Evolutionary conservation across 2,329 filamentous ascomycete species (phyloP), one percentile per base, ranked within the genome.

Genomic region (Raffaelea ambrosiae): DNA sequence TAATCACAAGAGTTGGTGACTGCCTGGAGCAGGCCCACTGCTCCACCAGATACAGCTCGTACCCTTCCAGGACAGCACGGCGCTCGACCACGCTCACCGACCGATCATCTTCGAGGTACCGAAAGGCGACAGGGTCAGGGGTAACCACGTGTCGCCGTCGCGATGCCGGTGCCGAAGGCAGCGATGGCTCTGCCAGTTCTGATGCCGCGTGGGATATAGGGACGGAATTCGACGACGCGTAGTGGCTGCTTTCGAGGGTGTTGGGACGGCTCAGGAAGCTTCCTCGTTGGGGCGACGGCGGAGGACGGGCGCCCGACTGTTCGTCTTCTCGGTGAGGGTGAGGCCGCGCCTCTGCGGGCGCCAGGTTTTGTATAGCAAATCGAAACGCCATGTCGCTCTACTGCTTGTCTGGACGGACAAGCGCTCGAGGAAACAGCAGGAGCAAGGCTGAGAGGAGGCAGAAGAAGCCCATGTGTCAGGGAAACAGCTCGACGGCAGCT

Each of bases 1-100:
- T 86, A 54, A 97, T 94, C 44, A 95, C 79, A 54, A 95, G 86
- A 16, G 91, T 96, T 1, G 91, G 91, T 53, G 94, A 88, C 48
- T 82, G 77, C 46, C 93, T 81, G 13, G 91, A 96, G 65, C 90
- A 96, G 5, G 88, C 88, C 93, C 93, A 98, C 72, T 98, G 93
- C 64, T 97, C 93, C 54, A 97, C 88, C 16, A 97, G 69, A 65
- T 97, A 97, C 52, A 91, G 74, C 64, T 97, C 90, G 66, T 96
- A 97, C 55, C 91, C 91, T 51, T 78, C 70, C 5, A 98, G 74
- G 44, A 77, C 71, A 44, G 76, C 74, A 48, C 81, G 79, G 46
- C 84, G 83, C 56, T 90, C 80, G 54, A 95, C 72, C 8, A 95
- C 81, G 3, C 73, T 74, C 4, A 88, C 89, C 5, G 77, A 79